These are phyloP conservation scores for Paramarasmius palmivorus DNA, from an alignment of 1,284 basidiomycete genomes.

Conservation along the genomic window DNA sequence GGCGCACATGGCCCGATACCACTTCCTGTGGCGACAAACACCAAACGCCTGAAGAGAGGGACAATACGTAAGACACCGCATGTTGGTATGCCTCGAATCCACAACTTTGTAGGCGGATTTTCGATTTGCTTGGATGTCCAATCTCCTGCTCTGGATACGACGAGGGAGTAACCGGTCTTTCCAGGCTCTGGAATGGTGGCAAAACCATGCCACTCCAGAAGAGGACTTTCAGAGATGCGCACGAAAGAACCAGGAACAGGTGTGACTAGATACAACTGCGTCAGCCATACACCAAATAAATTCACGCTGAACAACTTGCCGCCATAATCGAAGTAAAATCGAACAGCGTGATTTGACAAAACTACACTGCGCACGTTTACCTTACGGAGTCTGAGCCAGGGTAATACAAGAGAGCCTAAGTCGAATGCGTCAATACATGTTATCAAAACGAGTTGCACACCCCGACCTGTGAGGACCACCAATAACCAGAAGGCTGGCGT, in stretches of 20 bases:
- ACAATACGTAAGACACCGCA: conserved; percentile 60
- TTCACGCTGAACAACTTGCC: conserved; percentile 29
- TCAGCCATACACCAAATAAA: neutral
- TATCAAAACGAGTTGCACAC: neutral
- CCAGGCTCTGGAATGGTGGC: conserved; percentile 56
- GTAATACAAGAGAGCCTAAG: conserved; percentile 48
- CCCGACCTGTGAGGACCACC: conserved; percentile 44
- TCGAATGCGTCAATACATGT: neutral
- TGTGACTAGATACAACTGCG: conserved; percentile 29
- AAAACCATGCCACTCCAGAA: conserved; percentile 64
- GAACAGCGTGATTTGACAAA: conserved; percentile 56
- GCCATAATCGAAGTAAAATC: conserved; percentile 55
- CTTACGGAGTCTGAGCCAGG: conserved; percentile 55
- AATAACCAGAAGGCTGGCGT: conserved; percentile 57
- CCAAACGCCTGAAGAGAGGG: conserved; percentile 56
- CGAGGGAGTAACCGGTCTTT: conserved; percentile 54
- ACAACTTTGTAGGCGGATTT: conserved; percentile 48
- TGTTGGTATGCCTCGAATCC: conserved; percentile 58
- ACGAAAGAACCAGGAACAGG: conserved; percentile 57
- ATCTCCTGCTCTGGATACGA: conserved; percentile 60
- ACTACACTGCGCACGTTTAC: conserved; percentile 53
- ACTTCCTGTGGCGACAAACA: conserved; percentile 59
- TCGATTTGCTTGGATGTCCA: conserved; percentile 56
- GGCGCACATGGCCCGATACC: conserved; percentile 63
- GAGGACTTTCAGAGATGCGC: conserved; percentile 53